These are phyloP conservation scores for Corymbia calophylla DNA, from an alignment of 441 rosid species.

Conservation along the genomic window DNA sequence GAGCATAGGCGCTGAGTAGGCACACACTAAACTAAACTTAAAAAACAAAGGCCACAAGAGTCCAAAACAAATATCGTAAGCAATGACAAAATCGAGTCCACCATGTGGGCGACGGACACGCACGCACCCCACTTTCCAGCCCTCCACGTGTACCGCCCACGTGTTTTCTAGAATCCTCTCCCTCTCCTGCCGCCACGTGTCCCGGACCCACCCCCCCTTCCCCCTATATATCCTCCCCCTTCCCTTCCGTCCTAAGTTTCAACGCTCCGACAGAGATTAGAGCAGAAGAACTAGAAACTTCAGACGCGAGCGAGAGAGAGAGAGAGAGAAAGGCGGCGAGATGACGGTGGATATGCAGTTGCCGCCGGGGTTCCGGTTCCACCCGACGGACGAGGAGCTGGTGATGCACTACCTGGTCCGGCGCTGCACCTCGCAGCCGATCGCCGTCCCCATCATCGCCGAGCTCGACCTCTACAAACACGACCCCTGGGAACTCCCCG, in stretches of 20 bases:
- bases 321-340: neutral
- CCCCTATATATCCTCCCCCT: conserved; percentile 43
- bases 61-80: conserved; percentile 75
- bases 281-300: neutral
- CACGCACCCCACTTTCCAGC: conserved; percentile 24
- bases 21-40: neutral
- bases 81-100: conserved; percentile 57
- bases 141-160: conserved; percentile 70
- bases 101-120: conserved; percentile 25
- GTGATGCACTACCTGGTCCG: conserved; percentile 70
- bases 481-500: conserved; percentile 87
- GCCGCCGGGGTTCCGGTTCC: conserved; percentile 88
- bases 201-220: neutral
- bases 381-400: conserved; percentile 93
- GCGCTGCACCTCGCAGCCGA: conserved; percentile 56
- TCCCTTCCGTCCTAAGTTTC: conserved; percentile 45
- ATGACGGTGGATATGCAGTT: conserved; percentile 31
- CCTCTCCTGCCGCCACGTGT: conserved; percentile 24
- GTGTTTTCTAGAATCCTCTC: conserved; percentile 30
- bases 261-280: conserved; percentile 22
- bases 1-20: neutral
- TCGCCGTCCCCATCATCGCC: conserved; percentile 64
- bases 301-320: neutral
- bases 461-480: conserved; percentile 75
- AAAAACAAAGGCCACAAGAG: conserved; percentile 12